Evolutionary conservation across 1,284 basidiomycete species (phyloP), one percentile per base, ranked within the genome.

Genomic region (Cystobasidiaceae sp.): DNA sequence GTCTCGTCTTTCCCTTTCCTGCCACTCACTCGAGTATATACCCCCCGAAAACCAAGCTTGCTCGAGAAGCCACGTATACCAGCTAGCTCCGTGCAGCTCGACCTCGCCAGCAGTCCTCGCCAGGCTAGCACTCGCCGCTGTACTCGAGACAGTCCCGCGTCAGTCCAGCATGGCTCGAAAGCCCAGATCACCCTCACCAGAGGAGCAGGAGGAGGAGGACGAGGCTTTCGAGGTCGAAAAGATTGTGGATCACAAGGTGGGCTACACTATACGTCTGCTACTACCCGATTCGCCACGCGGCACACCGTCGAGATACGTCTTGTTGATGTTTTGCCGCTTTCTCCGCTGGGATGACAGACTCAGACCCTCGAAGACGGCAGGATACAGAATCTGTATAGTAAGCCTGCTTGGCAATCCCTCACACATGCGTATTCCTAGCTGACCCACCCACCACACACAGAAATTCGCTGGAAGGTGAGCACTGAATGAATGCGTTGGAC

Each of bases 241-340:
- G 33, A 56, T 56, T 27, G 41, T 56, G 13, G 37, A 28, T 1
- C 54, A 56, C 37, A 56, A 56, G 39, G 54, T 56, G 39, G 8
- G 52, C 19, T n/a, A 23, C 37, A 39, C 37, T 11, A 11, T 11
- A 39, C 11, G 37, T 9, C 41, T 15, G 2, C 7, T 3, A 13
- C 34, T 28, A 32, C 25, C 19, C 33, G 5, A 3, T 4, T 52
- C 50, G 11, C 3, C 19, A 8, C 27, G n/a, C 32, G 23, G 15
- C 33, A 23, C 11, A 39, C 54, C 44, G 54, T 41, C 37, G 19
- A 8, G 11, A 39, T 28, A 1, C 39, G 37, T 17, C 25, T 23
- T 37, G 21, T 55, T 23, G 6, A 13, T 17, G 21, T 21, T 28
- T 6, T 37, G 23, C 25, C 39, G 13, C 54, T 57, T 27, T n/a